Percentiles rank a stretch among this genome's conserved stretches.
phyloP scores from a whole-genome alignment of 352 stramenopile genomes.

The Phytophthora quininea region DNA sequence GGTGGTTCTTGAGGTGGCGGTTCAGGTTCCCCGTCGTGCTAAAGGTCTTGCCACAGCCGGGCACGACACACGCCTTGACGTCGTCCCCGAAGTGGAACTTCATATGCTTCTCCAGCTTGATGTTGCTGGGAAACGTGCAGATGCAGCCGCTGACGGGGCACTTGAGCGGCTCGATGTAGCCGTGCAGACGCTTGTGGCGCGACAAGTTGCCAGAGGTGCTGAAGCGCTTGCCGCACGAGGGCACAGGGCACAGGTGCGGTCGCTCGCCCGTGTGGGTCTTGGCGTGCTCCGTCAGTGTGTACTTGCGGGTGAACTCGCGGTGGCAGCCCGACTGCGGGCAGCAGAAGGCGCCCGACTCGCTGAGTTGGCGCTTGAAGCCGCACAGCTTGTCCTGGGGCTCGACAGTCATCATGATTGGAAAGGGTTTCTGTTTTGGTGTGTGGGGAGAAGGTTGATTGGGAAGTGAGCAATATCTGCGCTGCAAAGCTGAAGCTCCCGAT shows the following conservation, averaged over 20 bases:
- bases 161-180: slow-evolving; percentile 29
- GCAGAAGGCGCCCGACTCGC: slow-evolving; percentile 20
- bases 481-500: slow-evolving; percentile 12
- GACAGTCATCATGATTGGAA: slow-evolving; percentile 13
- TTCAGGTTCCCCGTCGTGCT: slow-evolving; percentile 43
- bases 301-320: slow-evolving; percentile 39
- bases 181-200: slow-evolving; percentile 42
- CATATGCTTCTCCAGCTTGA: slow-evolving; percentile 40
- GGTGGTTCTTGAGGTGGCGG: slow-evolving; percentile 41
- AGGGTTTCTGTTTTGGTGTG: slow-evolving; percentile 8
- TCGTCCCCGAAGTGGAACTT: slow-evolving; percentile 40
- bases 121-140: slow-evolving; percentile 26
- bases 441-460: slow-evolving; percentile 18
- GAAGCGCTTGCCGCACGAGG: slow-evolving; percentile 45
- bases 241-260: slow-evolving; percentile 37
- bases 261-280: slow-evolving; percentile 45
- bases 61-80: slow-evolving; percentile 24
- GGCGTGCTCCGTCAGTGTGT: slow-evolving; percentile 42
- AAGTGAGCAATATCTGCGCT: slow-evolving; percentile 17
- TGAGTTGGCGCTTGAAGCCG: slow-evolving; percentile 24
- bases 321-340: slow-evolving; percentile 33
- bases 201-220: slow-evolving; percentile 52
- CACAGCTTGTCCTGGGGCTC: slow-evolving; percentile 18
- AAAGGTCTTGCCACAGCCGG: slow-evolving; percentile 41
- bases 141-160: slow-evolving; percentile 23